phyloP scores from a whole-genome alignment of 257 asterid species.

The Paulownia fortunei region DNA sequence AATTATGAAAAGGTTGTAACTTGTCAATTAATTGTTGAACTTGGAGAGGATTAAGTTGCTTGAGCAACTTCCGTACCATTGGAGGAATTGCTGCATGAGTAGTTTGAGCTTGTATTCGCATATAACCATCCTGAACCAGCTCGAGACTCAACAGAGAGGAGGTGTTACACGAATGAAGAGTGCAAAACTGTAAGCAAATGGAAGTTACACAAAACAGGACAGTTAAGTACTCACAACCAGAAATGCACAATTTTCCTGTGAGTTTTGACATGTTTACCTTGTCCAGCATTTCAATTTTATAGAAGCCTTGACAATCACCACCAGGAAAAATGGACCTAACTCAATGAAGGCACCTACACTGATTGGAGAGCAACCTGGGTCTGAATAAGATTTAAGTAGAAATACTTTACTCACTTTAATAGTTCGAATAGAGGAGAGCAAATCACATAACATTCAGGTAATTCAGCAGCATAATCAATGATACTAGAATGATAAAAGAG shows the following conservation, averaged over 20 bases:
- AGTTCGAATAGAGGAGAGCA: background rate
- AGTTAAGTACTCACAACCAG: background rate
- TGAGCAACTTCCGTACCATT: constrained; percentile 15
- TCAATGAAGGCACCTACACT: background rate
- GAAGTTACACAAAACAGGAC: background rate
- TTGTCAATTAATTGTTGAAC: background rate
- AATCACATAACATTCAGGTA: background rate
- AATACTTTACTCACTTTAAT: background rate
- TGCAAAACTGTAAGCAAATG: background rate
- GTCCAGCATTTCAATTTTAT: background rate
- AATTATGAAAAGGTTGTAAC: background rate
- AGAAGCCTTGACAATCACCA: background rate
- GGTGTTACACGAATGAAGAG: background rate
- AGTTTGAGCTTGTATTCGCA: background rate
- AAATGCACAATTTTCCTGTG: background rate
- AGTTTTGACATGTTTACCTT: background rate
- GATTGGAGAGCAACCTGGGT: constrained; percentile 1
- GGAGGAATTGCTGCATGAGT: background rate
- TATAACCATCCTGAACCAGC: background rate
- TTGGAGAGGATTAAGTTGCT: background rate
- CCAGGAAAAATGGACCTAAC: background rate
- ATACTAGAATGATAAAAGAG: background rate
- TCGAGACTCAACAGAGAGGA: background rate
- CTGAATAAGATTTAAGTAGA: background rate
- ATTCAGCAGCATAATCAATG: background rate